Conservation (phyloP, 2,329 filamentous ascomycete genomes). For the Xylariaceae sp. region DNA sequence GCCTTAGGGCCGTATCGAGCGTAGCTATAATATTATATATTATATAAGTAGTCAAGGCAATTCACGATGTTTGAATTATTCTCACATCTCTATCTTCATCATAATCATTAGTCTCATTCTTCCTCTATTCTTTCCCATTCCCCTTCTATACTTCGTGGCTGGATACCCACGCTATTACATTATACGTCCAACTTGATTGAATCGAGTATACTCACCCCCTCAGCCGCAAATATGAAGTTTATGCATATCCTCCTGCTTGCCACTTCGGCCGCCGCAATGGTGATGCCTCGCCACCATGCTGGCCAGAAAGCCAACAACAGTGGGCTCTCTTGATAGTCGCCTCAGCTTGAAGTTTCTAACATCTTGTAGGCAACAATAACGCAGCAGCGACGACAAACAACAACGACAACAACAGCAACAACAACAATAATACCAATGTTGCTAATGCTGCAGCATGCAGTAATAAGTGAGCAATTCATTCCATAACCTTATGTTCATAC, state of each 20-base stretch:
- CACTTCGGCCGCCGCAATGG: constrained; percentile 29
- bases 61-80: constrained; percentile 6
- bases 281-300: constrained; percentile 31
- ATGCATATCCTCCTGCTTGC: constrained; percentile 30
- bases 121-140: constrained; percentile 23
- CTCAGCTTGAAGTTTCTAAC: neutral
- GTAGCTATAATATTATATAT: neutral
- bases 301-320: constrained; percentile 27
- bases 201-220: constrained; percentile 2
- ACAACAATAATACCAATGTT: constrained; percentile 8
- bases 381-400: neutral
- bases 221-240: constrained; percentile 32
- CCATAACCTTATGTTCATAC: neutral
- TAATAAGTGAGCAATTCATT: constrained; percentile 5
- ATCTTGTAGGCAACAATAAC: constrained; percentile 1
- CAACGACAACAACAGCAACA: constrained; percentile 6
- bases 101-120: constrained; percentile 13
- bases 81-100: constrained; percentile 22
- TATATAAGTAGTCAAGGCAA: constrained; percentile 30
- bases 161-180: constrained; percentile 26
- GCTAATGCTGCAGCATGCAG: constrained; percentile 19
- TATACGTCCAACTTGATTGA: constrained; percentile 16
- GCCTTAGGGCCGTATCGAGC: constrained; percentile 1
- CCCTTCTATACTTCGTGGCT: constrained; percentile 29
- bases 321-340: neutral